Base-by-base conservation (phyloP, 257 asterid species). In the Solanum habrochaites region DNA sequence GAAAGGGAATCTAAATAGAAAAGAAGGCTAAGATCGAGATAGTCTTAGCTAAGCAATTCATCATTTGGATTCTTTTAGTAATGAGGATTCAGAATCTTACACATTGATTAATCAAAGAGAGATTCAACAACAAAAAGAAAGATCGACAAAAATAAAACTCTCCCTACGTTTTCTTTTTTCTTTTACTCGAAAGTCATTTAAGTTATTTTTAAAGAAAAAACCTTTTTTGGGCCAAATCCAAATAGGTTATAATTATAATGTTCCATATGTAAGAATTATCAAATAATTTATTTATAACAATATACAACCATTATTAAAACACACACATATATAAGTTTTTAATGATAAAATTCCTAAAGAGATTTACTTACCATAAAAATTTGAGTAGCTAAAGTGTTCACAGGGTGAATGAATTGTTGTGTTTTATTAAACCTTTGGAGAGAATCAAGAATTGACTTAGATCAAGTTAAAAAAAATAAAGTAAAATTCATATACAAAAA, bases 391-490 rank as follows among this genome's bases (percentile, higher is more conserved):
- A 66, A n/a, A 85, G n/a, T 88, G 88, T 85, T 92, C 91, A 2
- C 5, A n/a, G n/a, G 16, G 13, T 88, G 32, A 92, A 88, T 80
- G 29, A 71, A 88, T 90, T 56, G 90, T 91, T n/a, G n/a, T 62
- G 89, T 42, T 2, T 73, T 23, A 56, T 83, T 91, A 91, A 67
- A 87, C 85, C 91, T n/a, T 62, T 80, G 21, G 62, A 13, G 75
- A 91, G 69, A 91, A 86, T 92, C 91, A 35, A 86, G 75, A 85
- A 92, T n/a, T 86, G 83, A 85, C 87, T 47, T 82, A 31, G 40
- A 58, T 92, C 91, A 83, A 92, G 77, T 91, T 91, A 85, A 88
- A 78, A 71, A 88, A 88, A 86, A 81, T 31, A 47, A 0, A 18
- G 7, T 37, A 43, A 56, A 56, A 18, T 18, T 56, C 64, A 56